Conservation (phyloP, 1,284 basidiomycete species). For the Cryptococcus sp. region DNA sequence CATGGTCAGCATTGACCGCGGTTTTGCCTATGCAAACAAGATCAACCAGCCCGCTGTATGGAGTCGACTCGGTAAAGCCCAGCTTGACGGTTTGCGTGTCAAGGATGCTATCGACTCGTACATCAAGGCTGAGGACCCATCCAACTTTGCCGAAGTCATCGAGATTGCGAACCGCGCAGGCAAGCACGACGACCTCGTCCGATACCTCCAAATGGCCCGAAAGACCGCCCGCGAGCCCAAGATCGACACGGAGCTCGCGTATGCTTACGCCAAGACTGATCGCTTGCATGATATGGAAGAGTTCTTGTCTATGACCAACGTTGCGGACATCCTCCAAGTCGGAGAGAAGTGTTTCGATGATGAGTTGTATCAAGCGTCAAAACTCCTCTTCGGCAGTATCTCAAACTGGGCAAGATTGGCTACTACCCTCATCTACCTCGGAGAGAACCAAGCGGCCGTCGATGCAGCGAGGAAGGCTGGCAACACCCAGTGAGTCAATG, state of each 20-base stretch:
- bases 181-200: slow-evolving; percentile 97
- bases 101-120: slow-evolving; percentile 99
- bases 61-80: slow-evolving; percentile 97
- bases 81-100: slow-evolving; percentile 95
- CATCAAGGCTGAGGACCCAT: slow-evolving; percentile 96
- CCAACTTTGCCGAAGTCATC: slow-evolving; percentile 94
- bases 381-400: slow-evolving; percentile 92
- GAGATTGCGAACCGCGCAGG: slow-evolving; percentile 95
- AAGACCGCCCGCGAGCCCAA: slow-evolving; percentile 95
- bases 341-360: slow-evolving; percentile 99
- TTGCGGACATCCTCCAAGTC: slow-evolving; percentile 91
- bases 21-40: slow-evolving; percentile 93
- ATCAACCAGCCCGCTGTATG: slow-evolving; percentile 96
- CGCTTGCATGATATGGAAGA: slow-evolving; percentile 99
- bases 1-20: slow-evolving; percentile 96
- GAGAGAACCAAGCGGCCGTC: slow-evolving; percentile 96
- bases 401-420: slow-evolving; percentile 98
- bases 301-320: slow-evolving; percentile 98
- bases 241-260: slow-evolving; percentile 96
- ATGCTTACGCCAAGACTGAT: slow-evolving; percentile 96
- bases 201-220: slow-evolving; percentile 99
- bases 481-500: slow-evolving; percentile 79
- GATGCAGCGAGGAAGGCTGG: slow-evolving; percentile 98
- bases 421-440: slow-evolving; percentile 96
- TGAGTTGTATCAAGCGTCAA: slow-evolving; percentile 95